A percentile compares a stretch with the other conserved stretches of the same genome.
Conservation (phyloP, 257 asterid genomes). For the Schizonepeta tenuifolia region DNA sequence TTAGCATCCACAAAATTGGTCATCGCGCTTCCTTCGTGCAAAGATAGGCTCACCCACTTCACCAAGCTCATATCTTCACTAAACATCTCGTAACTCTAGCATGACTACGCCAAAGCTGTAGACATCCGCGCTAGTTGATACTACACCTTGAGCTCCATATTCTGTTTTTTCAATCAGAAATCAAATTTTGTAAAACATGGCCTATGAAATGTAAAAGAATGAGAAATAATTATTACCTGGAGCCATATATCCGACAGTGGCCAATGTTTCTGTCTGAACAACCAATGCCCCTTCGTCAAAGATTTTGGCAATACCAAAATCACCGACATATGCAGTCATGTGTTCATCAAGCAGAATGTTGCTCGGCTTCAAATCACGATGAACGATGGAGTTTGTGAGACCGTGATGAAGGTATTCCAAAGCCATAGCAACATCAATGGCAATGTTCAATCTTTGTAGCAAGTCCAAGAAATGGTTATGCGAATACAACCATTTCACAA, state of each 20-base stretch:
- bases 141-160: background rate
- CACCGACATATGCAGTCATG: conserved; percentile 36
- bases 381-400: conserved; percentile 27
- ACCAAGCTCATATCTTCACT: background rate
- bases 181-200: no score
- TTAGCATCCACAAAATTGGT: conserved; percentile 30
- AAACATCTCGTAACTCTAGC: background rate
- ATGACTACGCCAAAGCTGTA: background rate
- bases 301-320: conserved; percentile 42
- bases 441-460: conserved; percentile 37
- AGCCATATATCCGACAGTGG: conserved; percentile 39
- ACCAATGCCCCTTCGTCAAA: conserved; percentile 24
- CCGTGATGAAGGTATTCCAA: conserved; percentile 43
- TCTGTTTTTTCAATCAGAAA: background rate
- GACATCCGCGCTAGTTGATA: background rate
- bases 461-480: conserved; percentile 30
- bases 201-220: background rate
- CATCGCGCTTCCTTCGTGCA: background rate
- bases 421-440: conserved; percentile 36
- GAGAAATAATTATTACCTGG: conserved; percentile 25
- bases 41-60: background rate
- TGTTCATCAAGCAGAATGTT: conserved; percentile 32
- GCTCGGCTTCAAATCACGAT: conserved; percentile 41
- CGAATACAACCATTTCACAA: conserved; percentile 38
- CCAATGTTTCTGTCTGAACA: conserved; percentile 34